A percentile compares a stretch with the other conserved stretches of the same genome.
Conservation (phyloP, 768 basidiomycete species). For the Strobilomyces confusus region DNA sequence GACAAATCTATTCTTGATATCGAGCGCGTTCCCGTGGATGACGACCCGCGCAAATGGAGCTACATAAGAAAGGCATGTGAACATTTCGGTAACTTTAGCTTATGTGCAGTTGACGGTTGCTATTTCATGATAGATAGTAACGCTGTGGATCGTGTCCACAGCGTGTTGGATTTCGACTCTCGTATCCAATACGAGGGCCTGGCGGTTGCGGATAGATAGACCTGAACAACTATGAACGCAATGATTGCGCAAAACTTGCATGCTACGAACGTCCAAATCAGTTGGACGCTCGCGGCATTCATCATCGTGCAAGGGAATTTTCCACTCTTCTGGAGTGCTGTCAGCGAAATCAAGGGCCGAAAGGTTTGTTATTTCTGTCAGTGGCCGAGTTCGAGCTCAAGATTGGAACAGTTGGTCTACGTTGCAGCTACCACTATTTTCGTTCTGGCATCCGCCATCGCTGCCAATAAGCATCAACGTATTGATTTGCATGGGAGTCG, state of each 20-base stretch:
- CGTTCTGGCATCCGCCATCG: constrained; percentile 50
- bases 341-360: constrained; percentile 73
- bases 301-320: constrained; percentile 66
- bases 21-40: constrained; percentile 39
- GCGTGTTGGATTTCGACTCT: constrained; percentile 25
- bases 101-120: neutral
- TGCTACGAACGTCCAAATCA: constrained; percentile 58
- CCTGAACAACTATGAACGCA: constrained; percentile 52
- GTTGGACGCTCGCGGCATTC: constrained; percentile 66
- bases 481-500: constrained; percentile 62
- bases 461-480: constrained; percentile 51
- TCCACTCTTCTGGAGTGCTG: constrained; percentile 64
- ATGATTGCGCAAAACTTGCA: constrained; percentile 57
- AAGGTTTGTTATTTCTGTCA: constrained; percentile 41
- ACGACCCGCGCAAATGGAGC: constrained; percentile 65
- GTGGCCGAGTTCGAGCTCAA: constrained; percentile 1
- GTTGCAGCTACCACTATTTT: constrained; percentile 49
- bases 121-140: constrained; percentile 16
- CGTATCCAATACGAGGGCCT: constrained; percentile 14
- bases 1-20: constrained; percentile 26
- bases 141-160: constrained; percentile 25
- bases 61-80: constrained; percentile 46
- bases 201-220: neutral
- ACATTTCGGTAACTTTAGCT: neutral
- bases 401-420: constrained; percentile 45